Evolutionary conservation across 1,139 yeast genomes (phyloP).

Genomic region (Pichia sp.): DNA sequence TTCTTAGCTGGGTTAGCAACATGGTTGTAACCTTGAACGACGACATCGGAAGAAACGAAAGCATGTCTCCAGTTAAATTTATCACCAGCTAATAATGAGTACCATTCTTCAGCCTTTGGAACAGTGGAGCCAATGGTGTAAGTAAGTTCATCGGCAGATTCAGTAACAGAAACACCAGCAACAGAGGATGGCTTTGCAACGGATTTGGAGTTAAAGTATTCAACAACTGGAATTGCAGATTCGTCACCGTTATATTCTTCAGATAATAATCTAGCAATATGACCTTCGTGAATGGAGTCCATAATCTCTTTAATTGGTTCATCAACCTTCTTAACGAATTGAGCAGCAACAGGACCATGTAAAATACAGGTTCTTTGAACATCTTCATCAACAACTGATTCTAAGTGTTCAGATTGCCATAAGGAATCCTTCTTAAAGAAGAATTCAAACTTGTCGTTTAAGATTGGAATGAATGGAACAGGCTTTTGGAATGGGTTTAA

Average conservation of each 20-base stretch:
- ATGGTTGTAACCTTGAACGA: conserved; percentile 81
- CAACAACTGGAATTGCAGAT: conserved; percentile 75
- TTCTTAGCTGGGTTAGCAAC: conserved; percentile 72
- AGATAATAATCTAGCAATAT: conserved; percentile 59
- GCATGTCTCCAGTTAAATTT: conserved; percentile 88
- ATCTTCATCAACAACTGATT: conserved; percentile 92
- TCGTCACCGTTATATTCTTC: conserved; percentile 69
- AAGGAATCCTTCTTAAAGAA: conserved; percentile 97
- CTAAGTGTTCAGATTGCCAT: conserved; percentile 98
- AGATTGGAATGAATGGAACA: conserved; percentile 93
- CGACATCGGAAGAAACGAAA: conserved; percentile 66
- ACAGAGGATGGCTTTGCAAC: conserved; percentile 32
- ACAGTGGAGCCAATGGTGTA: conserved; percentile 43
- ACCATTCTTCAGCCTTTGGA: conserved; percentile 60
- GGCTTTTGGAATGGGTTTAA: conserved; percentile 89
- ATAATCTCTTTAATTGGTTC: conserved; percentile 90
- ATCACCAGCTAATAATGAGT: conserved; percentile 72
- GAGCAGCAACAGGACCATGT: conserved; percentile 98
- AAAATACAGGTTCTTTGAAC: conserved; percentile 97
- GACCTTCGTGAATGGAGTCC: conserved; percentile 88
- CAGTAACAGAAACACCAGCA: conserved; percentile 37
- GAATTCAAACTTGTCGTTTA: conserved; percentile 89
- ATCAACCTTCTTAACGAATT: conserved; percentile 76
- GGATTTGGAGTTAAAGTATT: conserved; percentile 55
- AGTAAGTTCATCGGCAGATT: conserved; percentile 32